Conservation (phyloP, 768 basidiomycete species). For the Coprinellus aureogranulatus region DNA sequence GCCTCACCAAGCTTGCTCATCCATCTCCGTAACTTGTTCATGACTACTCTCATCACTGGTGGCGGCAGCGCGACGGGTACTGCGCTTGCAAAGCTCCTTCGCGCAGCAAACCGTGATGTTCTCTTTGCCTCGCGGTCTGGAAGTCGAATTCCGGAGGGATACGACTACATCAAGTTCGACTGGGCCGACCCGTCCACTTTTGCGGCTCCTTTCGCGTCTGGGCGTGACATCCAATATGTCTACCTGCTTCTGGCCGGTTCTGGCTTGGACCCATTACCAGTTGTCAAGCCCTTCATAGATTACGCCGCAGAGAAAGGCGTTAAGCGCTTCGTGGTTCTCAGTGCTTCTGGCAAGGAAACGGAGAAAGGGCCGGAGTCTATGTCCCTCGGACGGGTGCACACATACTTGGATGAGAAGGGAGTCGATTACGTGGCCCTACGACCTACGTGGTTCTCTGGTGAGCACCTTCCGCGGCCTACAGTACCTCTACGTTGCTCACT, state of each 20-base stretch:
- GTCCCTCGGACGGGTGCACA: conserved; percentile 28
- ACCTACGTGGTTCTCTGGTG: conserved; percentile 40
- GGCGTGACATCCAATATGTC: conserved; percentile 22
- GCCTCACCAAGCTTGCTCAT: neutral
- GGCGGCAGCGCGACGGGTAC: conserved; percentile 23
- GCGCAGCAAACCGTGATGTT: conserved; percentile 13
- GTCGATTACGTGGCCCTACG: conserved; percentile 34
- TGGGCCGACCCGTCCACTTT: conserved; percentile 31
- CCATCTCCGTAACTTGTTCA: conserved; percentile 6
- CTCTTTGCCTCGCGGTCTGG: conserved; percentile 22
- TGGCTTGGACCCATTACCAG: conserved; percentile 12
- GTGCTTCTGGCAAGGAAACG: conserved; percentile 11
- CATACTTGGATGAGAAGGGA: conserved; percentile 29
- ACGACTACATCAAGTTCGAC: conserved; percentile 27
- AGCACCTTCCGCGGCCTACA: neutral
- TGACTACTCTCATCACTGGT: conserved; percentile 28
- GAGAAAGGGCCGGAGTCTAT: conserved; percentile 13
- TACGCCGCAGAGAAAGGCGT: conserved; percentile 24
- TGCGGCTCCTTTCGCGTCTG: conserved; percentile 7
- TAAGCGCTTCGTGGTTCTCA: conserved; percentile 26
- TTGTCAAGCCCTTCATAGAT: conserved; percentile 31
- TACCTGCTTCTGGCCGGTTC: conserved; percentile 29
- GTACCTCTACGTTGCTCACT: neutral
- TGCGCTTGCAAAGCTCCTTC: conserved; percentile 18
- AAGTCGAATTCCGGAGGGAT: conserved; percentile 14